Percentiles rank a stretch among this genome's conserved stretches.
Evolutionary conservation across 176 grass and related monocot species (phyloP).

Genomic region (Guadua angustifolia): DNA sequence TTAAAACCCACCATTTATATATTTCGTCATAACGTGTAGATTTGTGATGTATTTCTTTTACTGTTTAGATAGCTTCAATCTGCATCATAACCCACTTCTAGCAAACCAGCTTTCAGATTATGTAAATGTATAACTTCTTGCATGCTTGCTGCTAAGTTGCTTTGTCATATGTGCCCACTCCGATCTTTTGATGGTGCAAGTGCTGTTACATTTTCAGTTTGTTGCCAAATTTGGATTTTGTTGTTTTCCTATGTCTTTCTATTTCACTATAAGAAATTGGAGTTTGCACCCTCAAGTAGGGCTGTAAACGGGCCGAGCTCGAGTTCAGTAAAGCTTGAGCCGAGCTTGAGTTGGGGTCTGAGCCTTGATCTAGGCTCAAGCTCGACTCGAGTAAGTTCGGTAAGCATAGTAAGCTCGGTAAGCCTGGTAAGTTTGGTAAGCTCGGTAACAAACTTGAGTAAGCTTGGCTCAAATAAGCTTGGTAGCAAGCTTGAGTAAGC

Average conservation of each 20-base stretch:
- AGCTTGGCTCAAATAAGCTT: too few species aligned
- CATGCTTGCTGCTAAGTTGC: not conserved
- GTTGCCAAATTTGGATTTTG: not conserved
- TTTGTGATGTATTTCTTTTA: not conserved
- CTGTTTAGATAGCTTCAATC: not conserved
- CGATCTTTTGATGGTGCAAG: not conserved
- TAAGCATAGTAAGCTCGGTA: too few species aligned
- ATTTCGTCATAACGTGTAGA: conserved; percentile 7
- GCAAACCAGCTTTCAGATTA: not conserved
- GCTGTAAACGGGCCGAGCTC: too few species aligned
- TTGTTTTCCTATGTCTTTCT: not conserved
- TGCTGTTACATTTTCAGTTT: not conserved
- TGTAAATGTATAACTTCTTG: not conserved
- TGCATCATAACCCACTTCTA: not conserved
- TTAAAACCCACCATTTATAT: conserved; percentile 28
- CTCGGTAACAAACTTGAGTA: too few species aligned
- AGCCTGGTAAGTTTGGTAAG: too few species aligned
- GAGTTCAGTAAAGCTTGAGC: too few species aligned
- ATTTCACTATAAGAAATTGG: not conserved
- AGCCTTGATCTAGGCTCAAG: too few species aligned
- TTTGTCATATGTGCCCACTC: not conserved
- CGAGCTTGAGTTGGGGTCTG: too few species aligned
- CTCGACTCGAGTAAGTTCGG: too few species aligned
- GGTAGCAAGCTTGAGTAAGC: too few species aligned
- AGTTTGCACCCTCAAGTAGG: not conserved